Conservation (phyloP, 148 eudicot species). For the Rhododendron simsii region DNA sequence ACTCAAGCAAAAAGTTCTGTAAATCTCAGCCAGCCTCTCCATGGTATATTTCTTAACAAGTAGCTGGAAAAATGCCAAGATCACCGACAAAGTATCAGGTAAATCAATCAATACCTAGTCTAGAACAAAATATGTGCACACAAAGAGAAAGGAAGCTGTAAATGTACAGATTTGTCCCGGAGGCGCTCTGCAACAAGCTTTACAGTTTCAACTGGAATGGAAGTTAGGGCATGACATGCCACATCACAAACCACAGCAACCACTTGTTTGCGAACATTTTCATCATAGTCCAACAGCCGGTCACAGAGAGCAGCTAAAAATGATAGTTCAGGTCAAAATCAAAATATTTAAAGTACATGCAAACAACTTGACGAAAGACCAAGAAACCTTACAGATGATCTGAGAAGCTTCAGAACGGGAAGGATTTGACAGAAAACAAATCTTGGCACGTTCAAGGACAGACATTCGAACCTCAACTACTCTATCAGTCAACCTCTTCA, state of each 20-base stretch:
- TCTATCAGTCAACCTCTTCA: slow-evolving; percentile 89
- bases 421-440: slow-evolving; percentile 72
- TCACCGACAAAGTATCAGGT: slow-evolving; percentile 8
- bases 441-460: slow-evolving; percentile 73
- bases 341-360: slow-evolving; percentile 2
- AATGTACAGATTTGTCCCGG: slow-evolving; percentile 84
- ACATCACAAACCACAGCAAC: slow-evolving; percentile 86
- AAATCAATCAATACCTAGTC: neutral
- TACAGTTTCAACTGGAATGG: slow-evolving; percentile 63
- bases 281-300: slow-evolving; percentile 95
- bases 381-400: slow-evolving; percentile 58
- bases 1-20: slow-evolving; percentile 52
- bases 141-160: neutral
- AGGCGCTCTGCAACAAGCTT: slow-evolving; percentile 91
- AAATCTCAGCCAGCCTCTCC: slow-evolving; percentile 87
- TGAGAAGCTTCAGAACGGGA: slow-evolving; percentile 73
- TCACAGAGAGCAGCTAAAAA: slow-evolving; percentile 77
- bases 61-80: slow-evolving; percentile 44
- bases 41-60: slow-evolving; percentile 84
- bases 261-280: slow-evolving; percentile 89
- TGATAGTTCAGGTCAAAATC: slow-evolving; percentile 7
- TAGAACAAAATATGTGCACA: neutral
- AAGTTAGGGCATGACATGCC: slow-evolving; percentile 60
- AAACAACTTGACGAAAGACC: slow-evolving; percentile 4
- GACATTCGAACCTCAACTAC: slow-evolving; percentile 78